Percentiles rank a stretch among this genome's conserved stretches.
phyloP scores from a whole-genome alignment of 352 stramenopile species.

The Thalassiosira mediterranea region DNA sequence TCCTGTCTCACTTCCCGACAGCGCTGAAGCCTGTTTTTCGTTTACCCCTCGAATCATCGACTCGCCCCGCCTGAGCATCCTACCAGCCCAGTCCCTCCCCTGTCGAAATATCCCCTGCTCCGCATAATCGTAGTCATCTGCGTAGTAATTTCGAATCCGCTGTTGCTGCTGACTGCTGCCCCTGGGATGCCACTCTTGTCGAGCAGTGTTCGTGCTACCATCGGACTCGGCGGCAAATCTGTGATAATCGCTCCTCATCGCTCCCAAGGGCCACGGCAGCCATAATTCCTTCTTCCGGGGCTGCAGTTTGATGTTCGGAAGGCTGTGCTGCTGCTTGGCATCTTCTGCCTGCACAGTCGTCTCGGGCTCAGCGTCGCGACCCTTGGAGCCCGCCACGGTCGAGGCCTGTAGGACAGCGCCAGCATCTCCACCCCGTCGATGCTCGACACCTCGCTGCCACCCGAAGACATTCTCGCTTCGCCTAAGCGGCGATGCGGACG shows the following conservation, averaged over 20 bases:
- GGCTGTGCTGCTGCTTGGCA: not conserved
- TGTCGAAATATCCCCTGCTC: conserved; percentile 15
- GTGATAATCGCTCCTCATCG: conserved; percentile 44
- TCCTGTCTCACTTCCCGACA: not conserved
- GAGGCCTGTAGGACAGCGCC: not conserved
- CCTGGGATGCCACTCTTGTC: not conserved
- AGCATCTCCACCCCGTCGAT: not conserved
- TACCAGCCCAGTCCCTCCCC: conserved; percentile 21
- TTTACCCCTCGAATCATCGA: not conserved
- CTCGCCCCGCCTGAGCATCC: conserved; percentile 19
- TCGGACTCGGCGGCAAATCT: conserved; percentile 34
- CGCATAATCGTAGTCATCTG: not conserved
- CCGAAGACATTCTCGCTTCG: conserved; percentile 13
- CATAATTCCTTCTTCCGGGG: conserved; percentile 55
- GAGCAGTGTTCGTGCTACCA: not conserved
- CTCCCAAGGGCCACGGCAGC: conserved; percentile 46
- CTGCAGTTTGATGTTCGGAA: conserved; percentile 26
- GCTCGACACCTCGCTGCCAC: not conserved
- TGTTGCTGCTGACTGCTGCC: not conserved
- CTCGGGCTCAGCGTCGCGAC: not conserved
- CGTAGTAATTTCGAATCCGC: conserved; percentile 15
- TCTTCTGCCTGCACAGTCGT: not conserved
- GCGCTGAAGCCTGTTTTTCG: too few relatives aligned
- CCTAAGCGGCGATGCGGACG: not conserved
- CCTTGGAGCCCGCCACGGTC: not conserved